A percentile compares a stretch with the other conserved stretches of the same genome.
Evolutionary conservation across 1,284 basidiomycete genomes (phyloP).

Genomic region (Ustilago esculenta): DNA sequence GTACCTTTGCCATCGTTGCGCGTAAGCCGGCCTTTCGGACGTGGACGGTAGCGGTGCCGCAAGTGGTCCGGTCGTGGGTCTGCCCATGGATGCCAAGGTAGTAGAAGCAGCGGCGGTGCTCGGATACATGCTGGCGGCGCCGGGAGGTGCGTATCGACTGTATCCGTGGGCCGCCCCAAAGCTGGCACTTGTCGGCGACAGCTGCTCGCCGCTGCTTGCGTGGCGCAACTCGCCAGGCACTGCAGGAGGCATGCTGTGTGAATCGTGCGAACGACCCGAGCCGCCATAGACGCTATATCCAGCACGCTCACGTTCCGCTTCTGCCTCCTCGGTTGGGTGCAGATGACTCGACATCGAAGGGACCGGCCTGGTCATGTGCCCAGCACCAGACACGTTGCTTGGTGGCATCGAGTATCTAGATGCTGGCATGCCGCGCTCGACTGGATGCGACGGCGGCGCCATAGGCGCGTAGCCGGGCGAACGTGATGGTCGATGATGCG

Average conservation of each 20-base stretch:
- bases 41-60: constrained; percentile 26
- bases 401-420: constrained; percentile 40
- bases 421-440: constrained; percentile 23
- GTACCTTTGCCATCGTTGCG: constrained; percentile 40
- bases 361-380: constrained; percentile 18
- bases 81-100: constrained; percentile 11
- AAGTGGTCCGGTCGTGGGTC: constrained; percentile 23
- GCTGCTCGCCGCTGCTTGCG: constrained; percentile 17
- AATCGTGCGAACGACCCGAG: constrained; percentile 18
- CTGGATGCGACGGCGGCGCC: constrained; percentile 40
- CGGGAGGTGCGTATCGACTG: constrained; percentile 26
- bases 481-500: constrained; percentile 25
- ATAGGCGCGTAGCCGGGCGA: constrained; percentile 28
- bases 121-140: constrained; percentile 27
- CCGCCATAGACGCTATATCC: constrained; percentile 23
- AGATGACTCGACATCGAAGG: constrained; percentile 22
- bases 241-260: constrained; percentile 34
- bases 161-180: constrained; percentile 27
- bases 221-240: constrained; percentile 25
- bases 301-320: constrained; percentile 16
- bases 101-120: constrained; percentile 15
- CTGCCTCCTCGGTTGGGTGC: constrained; percentile 13
- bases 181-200: constrained; percentile 26
- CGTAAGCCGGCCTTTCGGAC: constrained; percentile 24
- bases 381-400: constrained; percentile 12